Evolutionary conservation across 768 basidiomycete genomes (phyloP).

Genomic region (Chalciporus sphaerocephalus): DNA sequence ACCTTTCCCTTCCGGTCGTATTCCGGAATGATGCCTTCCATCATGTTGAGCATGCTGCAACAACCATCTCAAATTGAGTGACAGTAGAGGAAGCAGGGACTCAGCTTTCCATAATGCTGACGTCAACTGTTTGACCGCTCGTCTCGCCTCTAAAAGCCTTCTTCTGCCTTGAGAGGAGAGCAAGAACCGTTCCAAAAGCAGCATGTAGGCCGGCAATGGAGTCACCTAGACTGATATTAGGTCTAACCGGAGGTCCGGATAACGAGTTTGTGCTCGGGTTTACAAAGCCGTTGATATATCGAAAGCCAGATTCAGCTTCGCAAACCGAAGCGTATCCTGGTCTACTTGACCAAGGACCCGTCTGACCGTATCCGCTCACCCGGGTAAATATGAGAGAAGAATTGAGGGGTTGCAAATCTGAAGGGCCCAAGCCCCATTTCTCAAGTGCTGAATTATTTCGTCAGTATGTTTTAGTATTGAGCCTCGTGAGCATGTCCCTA

Average conservation of each 20-base stretch:
- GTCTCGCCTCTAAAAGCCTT: conserved; percentile 26
- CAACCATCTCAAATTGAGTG: no score
- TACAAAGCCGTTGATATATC: conserved; percentile 66
- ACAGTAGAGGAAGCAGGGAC: no score
- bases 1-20: conserved; percentile 70
- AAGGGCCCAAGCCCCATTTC: conserved; percentile 63
- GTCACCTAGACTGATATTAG: conserved; percentile 70
- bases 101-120: conserved; percentile 70
- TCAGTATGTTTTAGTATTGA: neutral
- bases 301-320: conserved; percentile 71
- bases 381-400: conserved; percentile 89
- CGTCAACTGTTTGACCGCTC: conserved; percentile 59
- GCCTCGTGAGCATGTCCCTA: conserved; percentile 29
- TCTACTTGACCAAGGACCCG: conserved; percentile 65
- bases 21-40: conserved; percentile 75
- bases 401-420: conserved; percentile 62
- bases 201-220: conserved; percentile 69
- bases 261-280: conserved; percentile 50
- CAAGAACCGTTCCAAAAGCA: conserved; percentile 67
- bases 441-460: conserved; percentile 48
- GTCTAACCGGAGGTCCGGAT: conserved; percentile 60
- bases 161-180: conserved; percentile 47
- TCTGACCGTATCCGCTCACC: conserved; percentile 73
- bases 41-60: conserved; percentile 67
- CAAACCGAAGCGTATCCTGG: conserved; percentile 74